Evolutionary conservation across 2,329 filamentous ascomycete genomes (phyloP).

Genomic region (Hypomyces perniciosus): DNA sequence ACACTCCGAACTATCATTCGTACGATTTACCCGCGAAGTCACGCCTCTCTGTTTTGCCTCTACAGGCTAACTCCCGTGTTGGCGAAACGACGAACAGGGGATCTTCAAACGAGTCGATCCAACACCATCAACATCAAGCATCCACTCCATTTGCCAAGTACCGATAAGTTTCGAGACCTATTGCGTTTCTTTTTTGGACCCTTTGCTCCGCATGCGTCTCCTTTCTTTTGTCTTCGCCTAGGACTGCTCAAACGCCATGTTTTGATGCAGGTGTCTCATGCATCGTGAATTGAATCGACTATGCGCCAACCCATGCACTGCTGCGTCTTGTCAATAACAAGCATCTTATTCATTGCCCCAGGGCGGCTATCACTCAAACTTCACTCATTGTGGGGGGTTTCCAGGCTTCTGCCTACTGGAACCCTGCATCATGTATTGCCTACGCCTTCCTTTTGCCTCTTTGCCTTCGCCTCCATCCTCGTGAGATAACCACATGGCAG

Average conservation of each 20-base stretch:
- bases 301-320: background rate
- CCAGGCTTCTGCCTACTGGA: constrained; percentile 5
- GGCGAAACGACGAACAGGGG: background rate
- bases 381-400: constrained; percentile 2
- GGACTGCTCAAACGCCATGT: background rate
- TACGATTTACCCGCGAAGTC: too few species aligned
- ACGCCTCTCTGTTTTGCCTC: background rate
- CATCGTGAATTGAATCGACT: background rate
- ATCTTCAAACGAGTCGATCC: background rate
- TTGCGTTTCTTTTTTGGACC: background rate
- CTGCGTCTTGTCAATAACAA: background rate
- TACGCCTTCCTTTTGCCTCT: background rate
- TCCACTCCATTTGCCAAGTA: background rate
- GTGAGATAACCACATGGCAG: constrained; percentile 9
- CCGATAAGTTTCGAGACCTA: background rate
- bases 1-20: background rate
- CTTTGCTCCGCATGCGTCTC: background rate
- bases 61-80: background rate
- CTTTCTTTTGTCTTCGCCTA: background rate
- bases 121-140: background rate
- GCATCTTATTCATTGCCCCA: background rate
- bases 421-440: constrained; percentile 2
- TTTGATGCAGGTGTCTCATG: background rate
- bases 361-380: background rate
- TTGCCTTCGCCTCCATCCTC: background rate